Base-by-base conservation (phyloP, 2,329 filamentous ascomycete genomes). In the Biscogniauxia marginata region DNA sequence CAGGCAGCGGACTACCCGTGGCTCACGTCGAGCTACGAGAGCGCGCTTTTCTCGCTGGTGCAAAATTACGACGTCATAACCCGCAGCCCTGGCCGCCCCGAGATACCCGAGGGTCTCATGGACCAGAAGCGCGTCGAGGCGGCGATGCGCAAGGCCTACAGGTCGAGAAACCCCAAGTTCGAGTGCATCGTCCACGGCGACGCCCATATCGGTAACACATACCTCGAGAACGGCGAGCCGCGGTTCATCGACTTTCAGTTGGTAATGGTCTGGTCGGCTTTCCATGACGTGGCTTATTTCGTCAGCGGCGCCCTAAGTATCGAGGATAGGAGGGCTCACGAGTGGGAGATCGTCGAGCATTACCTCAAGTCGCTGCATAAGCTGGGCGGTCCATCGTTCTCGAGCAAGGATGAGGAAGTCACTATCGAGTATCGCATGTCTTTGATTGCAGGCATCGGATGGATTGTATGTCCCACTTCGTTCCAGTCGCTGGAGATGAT, bases 181-280 rank as follows among this genome's bases (percentile, higher is more conserved):
- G 63, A 57, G 45, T 71, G 69, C 46, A 53, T 74, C 7, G 45
- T 74, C 11, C 73, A 74, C 49, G 72, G 71, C 48, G 73, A 74
- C 54, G 56, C 71, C 6, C 73, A 74, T 56, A 65, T 63, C 18
- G 71, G 70, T 25, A 74, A 74, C 63, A 71, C 70, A 1, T 74
- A 69, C 59, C 52, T 72, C 20, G 60, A 65, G 8, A 66, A 62
- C 3, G 59, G 63, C 18, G 54, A 53, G 8, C 67, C 68, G 22
- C 64, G 67, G 11, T 75, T 74, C 61, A 65, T 75, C 20, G 73
- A 74, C 62, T 75, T 70, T 68, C 71, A 74, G 60, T 65, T 67
- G 49, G 66, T 72, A 18, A 68, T 72, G 56, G 66, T 71, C 52
- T 70, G 71, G 24, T 71, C 69, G 2, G 65, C 66, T 7, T 72